Evolutionary conservation across 768 basidiomycete species (phyloP).

Genomic region (Lactifluus subvellereus): DNA sequence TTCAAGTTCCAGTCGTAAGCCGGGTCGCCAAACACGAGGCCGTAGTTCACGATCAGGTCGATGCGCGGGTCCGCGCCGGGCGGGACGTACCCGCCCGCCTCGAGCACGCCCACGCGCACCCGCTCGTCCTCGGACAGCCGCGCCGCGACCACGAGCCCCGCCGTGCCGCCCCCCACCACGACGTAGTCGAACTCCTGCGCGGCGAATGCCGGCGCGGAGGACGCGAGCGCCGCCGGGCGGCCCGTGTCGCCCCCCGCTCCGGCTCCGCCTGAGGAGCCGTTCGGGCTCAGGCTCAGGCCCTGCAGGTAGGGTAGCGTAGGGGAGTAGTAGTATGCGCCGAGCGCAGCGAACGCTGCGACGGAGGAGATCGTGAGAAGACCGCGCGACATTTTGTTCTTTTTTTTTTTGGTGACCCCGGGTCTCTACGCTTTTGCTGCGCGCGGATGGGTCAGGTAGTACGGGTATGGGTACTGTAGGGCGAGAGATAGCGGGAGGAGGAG

Average conservation of each 20-base stretch:
- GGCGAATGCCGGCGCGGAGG: constrained; percentile 12
- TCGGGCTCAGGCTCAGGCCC: background rate
- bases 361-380: constrained; percentile 1
- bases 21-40: constrained; percentile 20
- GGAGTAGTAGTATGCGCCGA: constrained; percentile 6
- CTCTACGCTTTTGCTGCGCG: background rate
- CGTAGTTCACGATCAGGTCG: constrained; percentile 18
- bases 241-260: too few relatives aligned
- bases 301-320: background rate
- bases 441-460: background rate
- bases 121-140: constrained; percentile 27
- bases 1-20: constrained; percentile 18
- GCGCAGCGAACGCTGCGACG: background rate
- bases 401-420: background rate
- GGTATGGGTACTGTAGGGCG: background rate
- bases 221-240: constrained; percentile 6
- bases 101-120: constrained; percentile 27
- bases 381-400: constrained; percentile 3
- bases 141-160: constrained; percentile 32
- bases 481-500: background rate
- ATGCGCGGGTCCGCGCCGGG: constrained; percentile 19
- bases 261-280: too few relatives aligned
- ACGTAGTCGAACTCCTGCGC: constrained; percentile 21
- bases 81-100: constrained; percentile 28
- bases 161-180: constrained; percentile 24